These are phyloP conservation scores for Rhizomucor miehei DNA, from an alignment of 371 early-diverging fungal species.

Conservation along the genomic window DNA sequence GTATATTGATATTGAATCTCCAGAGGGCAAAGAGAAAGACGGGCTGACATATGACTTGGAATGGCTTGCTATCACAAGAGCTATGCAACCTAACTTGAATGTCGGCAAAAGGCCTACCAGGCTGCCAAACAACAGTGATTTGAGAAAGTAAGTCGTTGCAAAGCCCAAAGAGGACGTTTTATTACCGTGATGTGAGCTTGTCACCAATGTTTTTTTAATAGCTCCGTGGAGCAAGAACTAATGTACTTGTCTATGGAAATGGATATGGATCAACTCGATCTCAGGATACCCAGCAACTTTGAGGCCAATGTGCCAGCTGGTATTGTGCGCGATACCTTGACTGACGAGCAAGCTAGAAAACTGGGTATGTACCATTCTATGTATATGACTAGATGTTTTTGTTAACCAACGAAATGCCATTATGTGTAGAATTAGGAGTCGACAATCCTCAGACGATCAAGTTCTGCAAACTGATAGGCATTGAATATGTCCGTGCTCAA, in stretches of 20 bases:
- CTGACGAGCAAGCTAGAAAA: slow-evolving; percentile 11
- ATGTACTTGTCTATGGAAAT: slow-evolving; percentile 16
- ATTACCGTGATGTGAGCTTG: too few relatives aligned
- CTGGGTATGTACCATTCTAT: slow-evolving; percentile 11
- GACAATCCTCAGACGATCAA: slow-evolving; percentile 69
- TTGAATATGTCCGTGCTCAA: slow-evolving; percentile 20
- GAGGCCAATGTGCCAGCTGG: slow-evolving; percentile 38
- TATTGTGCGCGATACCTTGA: slow-evolving; percentile 15
- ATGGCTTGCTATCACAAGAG: slow-evolving; percentile 80
- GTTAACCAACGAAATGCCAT: neutral
- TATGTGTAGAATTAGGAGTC: slow-evolving; percentile 31
- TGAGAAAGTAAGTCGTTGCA: slow-evolving; percentile 32
- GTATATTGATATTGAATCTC: slow-evolving; percentile 61
- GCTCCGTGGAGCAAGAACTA: slow-evolving; percentile 25
- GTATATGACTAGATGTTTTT: neutral
- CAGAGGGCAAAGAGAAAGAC: slow-evolving; percentile 11
- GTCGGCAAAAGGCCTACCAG: slow-evolving; percentile 27
- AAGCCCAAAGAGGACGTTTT: too few relatives aligned
- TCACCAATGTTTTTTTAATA: neutral
- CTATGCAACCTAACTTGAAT: slow-evolving; percentile 55
- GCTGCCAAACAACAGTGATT: slow-evolving; percentile 43
- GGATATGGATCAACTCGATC: slow-evolving; percentile 34
- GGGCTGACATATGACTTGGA: slow-evolving; percentile 75
- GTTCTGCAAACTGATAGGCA: slow-evolving; percentile 59
- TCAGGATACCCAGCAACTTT: slow-evolving; percentile 68